Base-by-base conservation (phyloP, 225 moss, liverwort and hornwort species). In the Physcomitrellopsis africana region DNA sequence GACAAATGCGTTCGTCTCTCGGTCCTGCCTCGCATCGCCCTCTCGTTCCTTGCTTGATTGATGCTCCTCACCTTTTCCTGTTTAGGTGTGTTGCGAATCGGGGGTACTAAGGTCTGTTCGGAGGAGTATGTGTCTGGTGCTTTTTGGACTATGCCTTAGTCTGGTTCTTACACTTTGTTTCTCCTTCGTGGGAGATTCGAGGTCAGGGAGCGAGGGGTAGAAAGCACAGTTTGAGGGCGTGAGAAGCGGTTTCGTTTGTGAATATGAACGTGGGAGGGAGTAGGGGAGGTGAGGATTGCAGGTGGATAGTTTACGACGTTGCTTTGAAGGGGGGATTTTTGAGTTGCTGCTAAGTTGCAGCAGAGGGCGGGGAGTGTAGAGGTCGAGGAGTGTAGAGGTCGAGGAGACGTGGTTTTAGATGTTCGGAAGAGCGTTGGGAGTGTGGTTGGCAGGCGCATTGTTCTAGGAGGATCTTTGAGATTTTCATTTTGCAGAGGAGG, bases 81-180 rank as follows among this genome's bases (percentile, higher is more conserved):
- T 44, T 67, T 37, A 37, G 32, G 32, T 37, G 32, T 37, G 32
- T 37, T 37, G 32, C 32, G 4, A 37, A 37, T 37, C 32, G 32
- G 84, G 81, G 84, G 70, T 74, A 77, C 70, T 7, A 73, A 61
- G 53, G 32, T 37, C 0, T 37, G 32, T 37, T 37, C 32, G 32
- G 32, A 37, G 32, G 32, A 37, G 32, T 37, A 37, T 37, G 32
- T 37, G 32, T 37, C 3, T 37, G 7, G 32, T 37, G 32, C 4
- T 37, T 37, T 37, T 2, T 37, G 32, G 7, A 37, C 32, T 37
- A 1, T 37, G 32, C 7, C 4, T 37, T 37, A 37, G 32, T 7
- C 32, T 37, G 32, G 2, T 37, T 73, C 18, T 16, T 49, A 37
- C 32, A 37, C 32, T 37, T 37, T 4, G 32, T 37, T 2, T 37